Conservation (phyloP, 805 yeast species). For the Danielia oregonensis region DNA sequence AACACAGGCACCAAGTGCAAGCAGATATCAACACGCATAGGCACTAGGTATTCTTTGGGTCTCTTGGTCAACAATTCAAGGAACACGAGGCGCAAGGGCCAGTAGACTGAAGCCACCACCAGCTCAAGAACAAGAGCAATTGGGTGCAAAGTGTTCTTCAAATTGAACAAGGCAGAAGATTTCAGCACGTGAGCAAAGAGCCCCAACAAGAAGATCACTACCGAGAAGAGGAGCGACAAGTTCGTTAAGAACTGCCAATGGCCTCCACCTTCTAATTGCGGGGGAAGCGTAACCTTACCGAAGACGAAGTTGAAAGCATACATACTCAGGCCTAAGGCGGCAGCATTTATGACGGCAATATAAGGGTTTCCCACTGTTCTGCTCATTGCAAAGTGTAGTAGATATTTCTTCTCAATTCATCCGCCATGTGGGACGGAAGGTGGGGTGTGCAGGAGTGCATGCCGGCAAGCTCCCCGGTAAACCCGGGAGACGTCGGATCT, state of each 20-base stretch:
- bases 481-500: no score
- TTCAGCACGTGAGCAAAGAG: conserved; percentile 30
- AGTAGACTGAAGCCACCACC: conserved; percentile 61
- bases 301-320: conserved; percentile 24
- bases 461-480: no score
- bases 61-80: conserved; percentile 44
- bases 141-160: conserved; percentile 47
- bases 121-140: conserved; percentile 55
- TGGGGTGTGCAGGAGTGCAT: no score
- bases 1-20: conserved; percentile 59
- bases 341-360: conserved; percentile 21
- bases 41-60: conserved; percentile 33
- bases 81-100: conserved; percentile 61
- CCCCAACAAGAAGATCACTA: conserved; percentile 40
- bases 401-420: no score
- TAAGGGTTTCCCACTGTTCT: conserved; percentile 29
- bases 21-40: conserved; percentile 49
- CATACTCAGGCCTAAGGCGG: conserved; percentile 25
- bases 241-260: conserved; percentile 72
- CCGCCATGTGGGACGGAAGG: no score
- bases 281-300: conserved; percentile 40
- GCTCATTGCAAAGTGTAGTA: no score
- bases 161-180: conserved; percentile 20
- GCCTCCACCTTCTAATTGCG: conserved; percentile 51
- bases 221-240: conserved; percentile 48